Base-by-base conservation (phyloP, 371 early-diverging fungal species). In the Coemansia sp. region DNA sequence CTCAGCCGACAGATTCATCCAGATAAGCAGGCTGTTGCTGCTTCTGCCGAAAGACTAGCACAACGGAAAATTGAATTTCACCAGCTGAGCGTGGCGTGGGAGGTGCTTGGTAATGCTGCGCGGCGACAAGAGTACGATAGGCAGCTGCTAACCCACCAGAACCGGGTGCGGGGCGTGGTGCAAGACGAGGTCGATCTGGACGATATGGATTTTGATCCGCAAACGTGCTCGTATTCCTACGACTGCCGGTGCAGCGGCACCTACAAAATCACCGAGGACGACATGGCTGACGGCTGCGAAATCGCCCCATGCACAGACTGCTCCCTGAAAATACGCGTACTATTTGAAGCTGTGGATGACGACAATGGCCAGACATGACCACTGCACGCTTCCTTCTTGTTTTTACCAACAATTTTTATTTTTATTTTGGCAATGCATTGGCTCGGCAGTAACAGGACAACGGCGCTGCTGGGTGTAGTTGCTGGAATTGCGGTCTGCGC, bases 171-270 rank as follows among this genome's bases (percentile, higher is more conserved):
- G 5, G 81, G 80, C 16, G 70, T 79, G 0, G 70, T 81, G 36
- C 68, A 81, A 55, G 81, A 68, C 34, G 74, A 72, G 36, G 74
- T 81, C 14, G 78, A 78, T 49, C 49, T 81, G 47, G 81, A 81
- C 51, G 76, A 77, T 39, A 77, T 81, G 80, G 68, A 55, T 1
- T 77, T 62, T 45, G 64, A 77, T 45, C 67, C 67, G 26, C 52
- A 62, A 2, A 8, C 47, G 0, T 47, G 43, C 1, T 35, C 31
- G 2, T 81, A 63, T 61, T 39, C 63, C 16, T 68, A 62, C 35
- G 59, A 61, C 2, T 81, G 81, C 43, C 65, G 81, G 7, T 81
- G 81, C 59, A 75, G 81, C 36, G 68, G 76, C 9, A 54, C 32
- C 14, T 78, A 78, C 40, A 14, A 41, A 26, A 65, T 81, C 10